phyloP scores from a whole-genome alignment of 2,329 filamentous ascomycete genomes.

The Fragosphaeria purpurea region DNA sequence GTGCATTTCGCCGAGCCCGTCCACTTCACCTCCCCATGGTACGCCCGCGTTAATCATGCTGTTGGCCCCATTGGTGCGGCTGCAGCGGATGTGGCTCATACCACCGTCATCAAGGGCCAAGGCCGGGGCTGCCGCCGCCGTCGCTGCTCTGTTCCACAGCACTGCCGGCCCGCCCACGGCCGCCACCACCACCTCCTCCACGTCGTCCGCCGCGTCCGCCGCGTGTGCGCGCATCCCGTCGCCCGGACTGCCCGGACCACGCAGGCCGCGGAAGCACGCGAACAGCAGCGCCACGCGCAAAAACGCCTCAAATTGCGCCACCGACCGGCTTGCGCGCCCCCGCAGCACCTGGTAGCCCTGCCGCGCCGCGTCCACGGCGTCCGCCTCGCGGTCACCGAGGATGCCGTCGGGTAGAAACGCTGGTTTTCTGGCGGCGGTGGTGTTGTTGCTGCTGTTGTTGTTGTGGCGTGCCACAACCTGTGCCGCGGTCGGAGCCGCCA shows the following conservation, averaged over 20 bases:
- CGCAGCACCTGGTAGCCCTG: constrained; percentile 11
- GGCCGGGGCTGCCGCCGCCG: too few relatives aligned
- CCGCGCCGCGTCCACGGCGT: constrained; percentile 7
- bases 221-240: constrained; percentile 10
- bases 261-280: constrained; percentile 12
- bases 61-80: too few relatives aligned
- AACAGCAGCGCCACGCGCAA: constrained; percentile 12
- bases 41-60: too few relatives aligned
- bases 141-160: background rate
- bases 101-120: too few relatives aligned
- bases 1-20: too few relatives aligned
- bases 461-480: too few relatives aligned
- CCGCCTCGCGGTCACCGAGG: background rate
- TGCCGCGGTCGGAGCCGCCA: background rate
- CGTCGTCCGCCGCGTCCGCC: constrained; percentile 12
- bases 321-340: constrained; percentile 13
- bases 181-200: constrained; percentile 16
- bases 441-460: too few relatives aligned
- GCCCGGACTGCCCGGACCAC: background rate
- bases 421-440: too few relatives aligned
- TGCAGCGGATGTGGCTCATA: too few relatives aligned
- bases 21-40: too few relatives aligned
- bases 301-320: constrained; percentile 16
- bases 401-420: background rate
- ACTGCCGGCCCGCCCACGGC: constrained; percentile 11